Percentiles rank a stretch among this genome's conserved stretches.
phyloP scores from a whole-genome alignment of 2,329 filamentous ascomycete genomes.

The Diplodia intermedia region DNA sequence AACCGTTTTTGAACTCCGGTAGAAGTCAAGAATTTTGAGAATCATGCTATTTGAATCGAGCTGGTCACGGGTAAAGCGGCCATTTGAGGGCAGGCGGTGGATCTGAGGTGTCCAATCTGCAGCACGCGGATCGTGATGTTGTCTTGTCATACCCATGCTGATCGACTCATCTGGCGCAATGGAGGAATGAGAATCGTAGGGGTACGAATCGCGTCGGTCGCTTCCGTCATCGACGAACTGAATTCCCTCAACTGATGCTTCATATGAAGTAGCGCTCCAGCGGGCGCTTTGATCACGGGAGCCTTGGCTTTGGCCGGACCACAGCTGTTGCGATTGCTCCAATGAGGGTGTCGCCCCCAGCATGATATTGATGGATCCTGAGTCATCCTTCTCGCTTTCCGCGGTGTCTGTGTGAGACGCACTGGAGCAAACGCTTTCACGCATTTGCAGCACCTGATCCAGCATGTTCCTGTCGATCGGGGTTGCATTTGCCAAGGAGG shows the following conservation, averaged over 20 bases:
- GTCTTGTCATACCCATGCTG: slow-evolving; percentile 43
- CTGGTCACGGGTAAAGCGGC: slow-evolving; percentile 39
- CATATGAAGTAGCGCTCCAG: slow-evolving; percentile 23
- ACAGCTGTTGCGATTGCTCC: slow-evolving; percentile 31
- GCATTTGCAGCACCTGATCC: slow-evolving; percentile 57
- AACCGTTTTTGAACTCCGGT: slow-evolving; percentile 48
- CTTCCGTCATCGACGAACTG: slow-evolving; percentile 30
- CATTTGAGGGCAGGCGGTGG: slow-evolving; percentile 38
- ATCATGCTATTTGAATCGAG: slow-evolving; percentile 52
- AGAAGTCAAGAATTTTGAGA: slow-evolving; percentile 51
- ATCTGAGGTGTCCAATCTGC: slow-evolving; percentile 40
- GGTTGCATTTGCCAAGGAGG: too few species aligned
- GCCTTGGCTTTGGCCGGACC: slow-evolving; percentile 19
- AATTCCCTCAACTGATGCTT: slow-evolving; percentile 22
- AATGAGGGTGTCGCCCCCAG: slow-evolving; percentile 53
- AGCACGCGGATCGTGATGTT: slow-evolving; percentile 33
- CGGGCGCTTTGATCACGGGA: slow-evolving; percentile 18
- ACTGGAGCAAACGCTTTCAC: slow-evolving; percentile 52
- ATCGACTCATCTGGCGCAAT: slow-evolving; percentile 49
- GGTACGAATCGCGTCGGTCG: slow-evolving; percentile 34
- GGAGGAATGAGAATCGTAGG: slow-evolving; percentile 44
- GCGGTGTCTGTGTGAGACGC: slow-evolving; percentile 40
- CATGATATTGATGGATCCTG: slow-evolving; percentile 64
- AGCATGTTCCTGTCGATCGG: slow-evolving; percentile 41
- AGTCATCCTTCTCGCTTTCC: slow-evolving; percentile 54